phyloP scores from a whole-genome alignment of 768 basidiomycete genomes.

The Trametes cingulata region DNA sequence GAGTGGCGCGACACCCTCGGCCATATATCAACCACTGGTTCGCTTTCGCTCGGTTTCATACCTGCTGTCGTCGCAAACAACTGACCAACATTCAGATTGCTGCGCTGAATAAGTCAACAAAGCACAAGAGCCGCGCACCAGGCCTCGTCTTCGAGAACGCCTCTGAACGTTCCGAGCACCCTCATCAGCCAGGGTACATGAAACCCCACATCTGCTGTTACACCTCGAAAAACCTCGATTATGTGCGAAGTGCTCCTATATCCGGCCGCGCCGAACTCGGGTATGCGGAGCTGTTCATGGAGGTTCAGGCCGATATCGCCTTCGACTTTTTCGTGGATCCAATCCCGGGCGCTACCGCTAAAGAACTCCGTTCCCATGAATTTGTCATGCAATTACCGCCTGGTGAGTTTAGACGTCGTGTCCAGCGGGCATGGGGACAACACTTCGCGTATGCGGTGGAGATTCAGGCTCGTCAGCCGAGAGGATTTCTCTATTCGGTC shows the following conservation, averaged over 20 bases:
- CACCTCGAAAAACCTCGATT: background rate
- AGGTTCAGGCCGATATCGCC: background rate
- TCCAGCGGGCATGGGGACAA: background rate
- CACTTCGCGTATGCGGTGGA: background rate
- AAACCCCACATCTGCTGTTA: conserved; percentile 16
- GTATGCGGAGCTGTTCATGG: conserved; percentile 18
- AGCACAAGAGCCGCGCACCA: background rate
- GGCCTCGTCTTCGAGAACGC: conserved; percentile 6
- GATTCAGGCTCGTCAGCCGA: conserved; percentile 30
- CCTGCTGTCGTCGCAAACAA: no score
- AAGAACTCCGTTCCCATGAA: no score
- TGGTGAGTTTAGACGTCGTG: no score
- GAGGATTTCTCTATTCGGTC: conserved; percentile 31
- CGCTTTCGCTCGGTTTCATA: background rate
- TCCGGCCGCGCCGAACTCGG: background rate
- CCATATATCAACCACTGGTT: conserved; percentile 3
- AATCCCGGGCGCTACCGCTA: no score
- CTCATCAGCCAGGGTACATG: background rate
- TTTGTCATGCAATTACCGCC: no score
- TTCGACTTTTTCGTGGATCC: conserved; percentile 16
- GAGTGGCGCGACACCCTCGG: background rate
- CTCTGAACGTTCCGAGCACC: background rate
- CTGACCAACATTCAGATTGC: conserved; percentile 20
- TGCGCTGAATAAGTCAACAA: background rate
- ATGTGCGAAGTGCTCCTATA: background rate